Evolutionary conservation across 495 filamentous ascomycete genomes (phyloP).

Genomic region (Penicillium desertorum): DNA sequence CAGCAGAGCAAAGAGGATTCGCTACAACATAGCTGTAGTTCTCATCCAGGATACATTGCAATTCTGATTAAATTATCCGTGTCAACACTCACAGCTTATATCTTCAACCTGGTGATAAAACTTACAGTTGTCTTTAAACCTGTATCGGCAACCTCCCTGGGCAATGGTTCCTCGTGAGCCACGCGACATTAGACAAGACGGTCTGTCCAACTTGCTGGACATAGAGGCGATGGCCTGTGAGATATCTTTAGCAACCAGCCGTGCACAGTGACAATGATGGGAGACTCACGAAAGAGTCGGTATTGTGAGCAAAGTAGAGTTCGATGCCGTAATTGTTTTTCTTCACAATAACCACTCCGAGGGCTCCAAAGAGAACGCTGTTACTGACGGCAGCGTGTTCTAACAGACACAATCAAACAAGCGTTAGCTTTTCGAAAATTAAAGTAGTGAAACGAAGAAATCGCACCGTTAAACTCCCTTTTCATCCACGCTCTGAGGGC

Average conservation of each 20-base stretch:
- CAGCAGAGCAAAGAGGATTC: background rate
- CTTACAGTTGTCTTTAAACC: background rate
- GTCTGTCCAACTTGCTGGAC: slow-evolving; percentile 67
- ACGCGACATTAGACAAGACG: slow-evolving; percentile 83
- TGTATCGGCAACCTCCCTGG: slow-evolving; percentile 39
- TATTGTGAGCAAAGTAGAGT: slow-evolving; percentile 89
- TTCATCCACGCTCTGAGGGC: slow-evolving; percentile 70
- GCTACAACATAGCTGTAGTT: background rate
- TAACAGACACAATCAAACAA: slow-evolving; percentile 20
- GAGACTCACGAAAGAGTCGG: slow-evolving; percentile 72
- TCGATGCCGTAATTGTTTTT: slow-evolving; percentile 67
- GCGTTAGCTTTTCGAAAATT: slow-evolving; percentile 19
- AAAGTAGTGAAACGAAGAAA: background rate
- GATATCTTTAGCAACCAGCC: slow-evolving; percentile 15
- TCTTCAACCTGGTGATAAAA: background rate
- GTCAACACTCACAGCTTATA: background rate
- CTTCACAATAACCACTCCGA: slow-evolving; percentile 83
- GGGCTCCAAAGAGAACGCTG: slow-evolving; percentile 70
- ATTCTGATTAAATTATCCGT: background rate
- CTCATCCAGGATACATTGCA: background rate
- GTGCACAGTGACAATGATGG: background rate
- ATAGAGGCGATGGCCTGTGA: slow-evolving; percentile 76
- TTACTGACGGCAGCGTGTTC: slow-evolving; percentile 71
- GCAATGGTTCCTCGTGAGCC: slow-evolving; percentile 40
- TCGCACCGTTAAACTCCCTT: slow-evolving; percentile 73